Percentiles rank a stretch among this genome's conserved stretches.
phyloP scores from a whole-genome alignment of 2,329 filamentous ascomycete species.

The Stenocarpella maydis region DNA sequence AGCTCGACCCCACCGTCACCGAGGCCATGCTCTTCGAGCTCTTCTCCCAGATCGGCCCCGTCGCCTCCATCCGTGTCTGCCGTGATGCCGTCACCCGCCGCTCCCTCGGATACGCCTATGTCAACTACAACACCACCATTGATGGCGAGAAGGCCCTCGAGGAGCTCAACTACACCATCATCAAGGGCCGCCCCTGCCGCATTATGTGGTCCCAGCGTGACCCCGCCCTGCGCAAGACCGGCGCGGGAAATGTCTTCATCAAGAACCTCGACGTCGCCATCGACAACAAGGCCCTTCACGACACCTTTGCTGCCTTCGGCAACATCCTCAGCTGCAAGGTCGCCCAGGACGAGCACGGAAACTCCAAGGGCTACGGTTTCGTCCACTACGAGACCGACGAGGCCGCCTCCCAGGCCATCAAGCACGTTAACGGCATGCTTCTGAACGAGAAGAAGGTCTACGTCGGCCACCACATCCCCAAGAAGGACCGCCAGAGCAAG shows the following conservation, averaged over 20 bases:
- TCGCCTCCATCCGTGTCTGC: conserved; percentile 99
- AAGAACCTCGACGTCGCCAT: conserved; percentile 99
- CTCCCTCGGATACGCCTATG: conserved; percentile 98
- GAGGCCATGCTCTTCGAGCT: conserved; percentile 99
- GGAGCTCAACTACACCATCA: conserved; percentile 99
- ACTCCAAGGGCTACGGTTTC: conserved; percentile 99
- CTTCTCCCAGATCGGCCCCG: conserved; percentile 98
- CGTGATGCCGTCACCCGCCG: conserved; percentile 98
- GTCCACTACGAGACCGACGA: conserved; percentile 99
- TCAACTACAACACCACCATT: conserved; percentile 98
- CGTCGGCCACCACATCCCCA: conserved; percentile 98
- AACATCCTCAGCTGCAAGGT: conserved; percentile 99
- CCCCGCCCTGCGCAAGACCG: conserved; percentile 97
- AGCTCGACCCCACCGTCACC: conserved; percentile 96
- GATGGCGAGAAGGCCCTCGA: conserved; percentile 99
- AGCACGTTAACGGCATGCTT: conserved; percentile 99
- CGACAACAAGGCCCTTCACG: conserved; percentile 99
- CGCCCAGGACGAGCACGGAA: conserved; percentile 93
- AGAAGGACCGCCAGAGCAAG: conserved; percentile 99
- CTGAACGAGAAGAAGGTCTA: conserved; percentile 99
- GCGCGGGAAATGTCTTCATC: conserved; percentile 99
- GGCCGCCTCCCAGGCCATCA: conserved; percentile 95
- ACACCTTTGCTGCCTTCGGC: conserved; percentile 98
- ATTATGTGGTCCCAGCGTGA: conserved; percentile 99
- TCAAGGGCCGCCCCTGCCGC: conserved; percentile 98